phyloP scores from a whole-genome alignment of 2,329 filamentous ascomycete species.

The Cytospora paraplurivora region DNA sequence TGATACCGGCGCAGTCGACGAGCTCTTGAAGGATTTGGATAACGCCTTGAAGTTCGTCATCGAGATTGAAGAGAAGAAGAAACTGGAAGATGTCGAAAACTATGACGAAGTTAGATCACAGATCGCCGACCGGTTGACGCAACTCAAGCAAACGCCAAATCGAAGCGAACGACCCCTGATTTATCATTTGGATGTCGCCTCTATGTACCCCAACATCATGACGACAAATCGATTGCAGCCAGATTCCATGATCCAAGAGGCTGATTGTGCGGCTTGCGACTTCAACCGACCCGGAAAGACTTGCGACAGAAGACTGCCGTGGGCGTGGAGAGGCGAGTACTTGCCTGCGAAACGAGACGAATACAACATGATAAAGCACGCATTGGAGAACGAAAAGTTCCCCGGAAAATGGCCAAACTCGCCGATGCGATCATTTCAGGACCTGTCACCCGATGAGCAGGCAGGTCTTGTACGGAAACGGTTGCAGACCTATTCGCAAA shows the following conservation, averaged over 20 bases:
- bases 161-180: constrained; percentile 85
- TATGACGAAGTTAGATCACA: constrained; percentile 84
- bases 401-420: constrained; percentile 75
- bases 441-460: constrained; percentile 81
- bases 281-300: constrained; percentile 98
- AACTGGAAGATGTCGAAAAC: constrained; percentile 75
- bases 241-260: constrained; percentile 98
- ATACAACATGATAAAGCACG: constrained; percentile 97
- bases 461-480: constrained; percentile 79
- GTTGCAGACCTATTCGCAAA: constrained; percentile 90
- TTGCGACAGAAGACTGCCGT: constrained; percentile 90
- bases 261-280: constrained; percentile 94
- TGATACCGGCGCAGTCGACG: constrained; percentile 86
- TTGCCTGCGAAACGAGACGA: constrained; percentile 94
- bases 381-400: constrained; percentile 89
- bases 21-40: constrained; percentile 83
- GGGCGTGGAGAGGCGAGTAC: constrained; percentile 98
- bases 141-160: constrained; percentile 80
- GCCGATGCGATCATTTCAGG: constrained; percentile 74
- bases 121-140: constrained; percentile 70
- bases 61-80: constrained; percentile 81
- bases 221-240: constrained; percentile 97
- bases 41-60: constrained; percentile 87
- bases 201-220: constrained; percentile 99
- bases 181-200: constrained; percentile 97